These are phyloP conservation scores for Cutaneotrichosporon mucoides DNA, from an alignment of 1,284 basidiomycete species.

Conservation along the genomic window DNA sequence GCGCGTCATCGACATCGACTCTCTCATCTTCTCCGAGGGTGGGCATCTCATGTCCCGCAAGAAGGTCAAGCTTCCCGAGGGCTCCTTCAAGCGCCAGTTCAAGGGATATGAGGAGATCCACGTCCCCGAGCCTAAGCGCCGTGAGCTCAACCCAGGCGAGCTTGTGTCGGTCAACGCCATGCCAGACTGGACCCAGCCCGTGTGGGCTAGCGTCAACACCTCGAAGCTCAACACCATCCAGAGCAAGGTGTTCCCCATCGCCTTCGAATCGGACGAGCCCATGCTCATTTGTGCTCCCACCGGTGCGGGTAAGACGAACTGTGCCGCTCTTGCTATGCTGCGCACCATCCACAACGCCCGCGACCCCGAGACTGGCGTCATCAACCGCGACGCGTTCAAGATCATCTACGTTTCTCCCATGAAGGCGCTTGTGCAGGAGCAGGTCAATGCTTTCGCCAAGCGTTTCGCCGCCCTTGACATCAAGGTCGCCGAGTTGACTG, in stretches of 20 bases:
- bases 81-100: constrained; percentile 92
- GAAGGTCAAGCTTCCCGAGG: constrained; percentile 94
- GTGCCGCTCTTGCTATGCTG: constrained; percentile 90
- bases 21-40: constrained; percentile 92
- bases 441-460: constrained; percentile 88
- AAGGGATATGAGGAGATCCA: constrained; percentile 99
- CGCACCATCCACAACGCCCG: constrained; percentile 82
- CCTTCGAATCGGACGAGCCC: constrained; percentile 92
- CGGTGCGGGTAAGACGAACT: constrained; percentile 99
- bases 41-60: constrained; percentile 98
- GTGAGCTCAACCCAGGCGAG: constrained; percentile 58
- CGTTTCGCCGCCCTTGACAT: constrained; percentile 78
- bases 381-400: constrained; percentile 90
- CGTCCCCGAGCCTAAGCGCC: constrained; percentile 86
- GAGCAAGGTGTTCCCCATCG: constrained; percentile 85
- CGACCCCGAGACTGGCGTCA: constrained; percentile 73
- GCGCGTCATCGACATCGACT: constrained; percentile 81
- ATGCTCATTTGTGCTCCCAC: constrained; percentile 96
- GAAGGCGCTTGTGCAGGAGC: constrained; percentile 97
- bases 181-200: constrained; percentile 81
- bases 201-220: constrained; percentile 61
- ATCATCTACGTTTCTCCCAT: constrained; percentile 98
- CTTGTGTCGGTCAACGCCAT: constrained; percentile 73
- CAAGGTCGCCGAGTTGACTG: constrained; percentile 91
- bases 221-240: constrained; percentile 80